phyloP scores from a whole-genome alignment of 2,329 filamentous ascomycete genomes.

The Aspergillus pseudoterreus region DNA sequence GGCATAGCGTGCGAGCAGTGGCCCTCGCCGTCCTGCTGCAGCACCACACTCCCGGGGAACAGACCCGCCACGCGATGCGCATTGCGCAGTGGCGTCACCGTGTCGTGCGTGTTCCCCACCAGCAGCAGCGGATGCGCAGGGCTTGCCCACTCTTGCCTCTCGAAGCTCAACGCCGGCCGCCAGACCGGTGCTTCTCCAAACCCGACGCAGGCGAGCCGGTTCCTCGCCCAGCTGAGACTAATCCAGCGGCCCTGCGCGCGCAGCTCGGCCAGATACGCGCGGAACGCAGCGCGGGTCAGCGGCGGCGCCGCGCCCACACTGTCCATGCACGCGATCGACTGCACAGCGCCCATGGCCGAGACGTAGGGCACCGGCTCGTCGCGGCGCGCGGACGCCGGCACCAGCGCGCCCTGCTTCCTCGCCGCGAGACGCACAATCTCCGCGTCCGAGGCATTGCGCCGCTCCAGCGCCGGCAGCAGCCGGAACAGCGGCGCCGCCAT shows the following conservation, averaged over 20 bases:
- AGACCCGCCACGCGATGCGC: neutral
- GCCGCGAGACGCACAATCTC: neutral
- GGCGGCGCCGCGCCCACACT: neutral
- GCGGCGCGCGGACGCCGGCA: neutral
- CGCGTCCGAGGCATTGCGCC: neutral
- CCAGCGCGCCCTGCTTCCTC: neutral
- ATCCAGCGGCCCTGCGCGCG: neutral
- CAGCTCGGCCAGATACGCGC: neutral
- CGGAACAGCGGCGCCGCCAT: neutral
- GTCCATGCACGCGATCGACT: slow-evolving; percentile 6
- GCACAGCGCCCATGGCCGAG: slow-evolving; percentile 1
- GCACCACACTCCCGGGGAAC: neutral
- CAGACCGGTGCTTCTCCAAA: neutral
- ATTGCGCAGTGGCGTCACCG: neutral
- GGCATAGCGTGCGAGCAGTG: neutral
- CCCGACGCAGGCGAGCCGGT: neutral
- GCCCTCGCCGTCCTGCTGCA: neutral
- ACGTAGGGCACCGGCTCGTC: neutral
- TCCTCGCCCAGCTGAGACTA: neutral
- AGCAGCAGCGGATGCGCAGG: neutral
- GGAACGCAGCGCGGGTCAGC: neutral
- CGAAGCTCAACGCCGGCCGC: neutral
- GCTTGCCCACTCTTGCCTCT: neutral
- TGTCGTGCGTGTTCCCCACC: neutral
- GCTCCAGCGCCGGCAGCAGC: neutral